Evolutionary conservation across 2,329 filamentous ascomycete genomes (phyloP).

Genomic region (Westerdykella aurantiaca): DNA sequence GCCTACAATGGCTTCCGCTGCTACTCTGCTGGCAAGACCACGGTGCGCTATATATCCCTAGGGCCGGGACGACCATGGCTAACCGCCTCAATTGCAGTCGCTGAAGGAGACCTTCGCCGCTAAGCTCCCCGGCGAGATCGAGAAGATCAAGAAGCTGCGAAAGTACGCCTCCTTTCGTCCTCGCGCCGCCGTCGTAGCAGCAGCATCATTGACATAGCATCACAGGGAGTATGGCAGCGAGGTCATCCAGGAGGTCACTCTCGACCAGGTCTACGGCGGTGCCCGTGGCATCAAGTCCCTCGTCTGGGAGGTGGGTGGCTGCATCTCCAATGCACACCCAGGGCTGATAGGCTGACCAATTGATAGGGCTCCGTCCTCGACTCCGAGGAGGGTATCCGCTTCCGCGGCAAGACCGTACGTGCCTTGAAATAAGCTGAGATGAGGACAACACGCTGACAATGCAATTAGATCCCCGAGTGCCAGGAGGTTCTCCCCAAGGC

Average conservation of each 20-base stretch:
- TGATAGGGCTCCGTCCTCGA: constrained; percentile 81
- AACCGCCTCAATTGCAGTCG: constrained; percentile 54
- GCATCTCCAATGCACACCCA: neutral
- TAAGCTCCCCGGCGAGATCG: constrained; percentile 90
- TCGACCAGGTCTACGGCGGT: constrained; percentile 99
- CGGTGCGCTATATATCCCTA: constrained; percentile 52
- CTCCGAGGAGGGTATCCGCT: constrained; percentile 97
- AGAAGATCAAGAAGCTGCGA: constrained; percentile 97
- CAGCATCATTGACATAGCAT: constrained; percentile 26
- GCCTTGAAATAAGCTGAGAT: neutral
- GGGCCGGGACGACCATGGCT: constrained; percentile 18
- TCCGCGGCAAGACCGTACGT: constrained; percentile 86
- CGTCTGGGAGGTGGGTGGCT: constrained; percentile 73
- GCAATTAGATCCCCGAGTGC: constrained; percentile 79
- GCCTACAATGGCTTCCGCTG: constrained; percentile 79
- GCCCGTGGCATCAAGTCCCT: constrained; percentile 98
- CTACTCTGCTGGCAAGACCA: constrained; percentile 83
- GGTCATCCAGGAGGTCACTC: constrained; percentile 94
- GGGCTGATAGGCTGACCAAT: constrained; percentile 13
- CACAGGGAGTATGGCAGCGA: constrained; percentile 86
- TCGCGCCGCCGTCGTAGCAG: constrained; percentile 2
- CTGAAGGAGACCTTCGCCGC: constrained; percentile 98
- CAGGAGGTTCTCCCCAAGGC: constrained; percentile 96
- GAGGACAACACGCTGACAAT: constrained; percentile 17
- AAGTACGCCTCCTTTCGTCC: constrained; percentile 56